Evolutionary conservation across 176 grass and related monocot genomes (phyloP), one percentile per base, ranked within the genome.

Genomic region (Pontederia paniculata): DNA sequence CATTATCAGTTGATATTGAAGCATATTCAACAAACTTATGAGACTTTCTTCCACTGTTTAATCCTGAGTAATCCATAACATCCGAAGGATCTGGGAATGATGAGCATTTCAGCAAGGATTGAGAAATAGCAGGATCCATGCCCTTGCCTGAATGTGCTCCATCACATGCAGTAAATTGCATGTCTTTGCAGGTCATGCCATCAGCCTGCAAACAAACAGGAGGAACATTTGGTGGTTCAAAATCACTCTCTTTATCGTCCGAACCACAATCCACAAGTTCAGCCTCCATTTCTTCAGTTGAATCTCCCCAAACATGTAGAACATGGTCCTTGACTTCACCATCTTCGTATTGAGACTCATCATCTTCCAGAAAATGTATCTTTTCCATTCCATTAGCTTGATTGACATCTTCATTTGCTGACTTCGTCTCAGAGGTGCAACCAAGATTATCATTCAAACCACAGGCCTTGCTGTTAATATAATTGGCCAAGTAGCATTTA

Each of bases 271-370:
- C 56, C 7, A 54, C 44, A 59, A 10, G 65, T 70, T 70, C 77
- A 64, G 50, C 9, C 41, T 87, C 76, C 53, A 54, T 52, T 70
- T 78, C 80, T 53, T 80, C 69, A 72, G 67, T 82, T 13, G 62
- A 58, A 44, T 84, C 73, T 19, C 43, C 69, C 93, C 93, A 91
- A 69, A 65, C 77, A 21, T 56, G 48, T 16, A 65, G 65, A 62
- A 60, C 55, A 58, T 76, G 83, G 72, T 91, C 93, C 73, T 86
- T 91, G 49, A 98, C 65, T 60, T 98, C 93, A 14, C 93, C 93
- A 67, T 98, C 93, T 57, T 98, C 93, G 60, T 91, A 98, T 68
- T 97, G 93, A 79, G 83, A 90, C 68, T 98, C 93, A 47, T 98
- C 87, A 50, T 93, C 87, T 67, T 81, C 86, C 4, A 23, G 11